phyloP scores from a whole-genome alignment of 2,329 filamentous ascomycete genomes.

The Arthrocladium fulminans region DNA sequence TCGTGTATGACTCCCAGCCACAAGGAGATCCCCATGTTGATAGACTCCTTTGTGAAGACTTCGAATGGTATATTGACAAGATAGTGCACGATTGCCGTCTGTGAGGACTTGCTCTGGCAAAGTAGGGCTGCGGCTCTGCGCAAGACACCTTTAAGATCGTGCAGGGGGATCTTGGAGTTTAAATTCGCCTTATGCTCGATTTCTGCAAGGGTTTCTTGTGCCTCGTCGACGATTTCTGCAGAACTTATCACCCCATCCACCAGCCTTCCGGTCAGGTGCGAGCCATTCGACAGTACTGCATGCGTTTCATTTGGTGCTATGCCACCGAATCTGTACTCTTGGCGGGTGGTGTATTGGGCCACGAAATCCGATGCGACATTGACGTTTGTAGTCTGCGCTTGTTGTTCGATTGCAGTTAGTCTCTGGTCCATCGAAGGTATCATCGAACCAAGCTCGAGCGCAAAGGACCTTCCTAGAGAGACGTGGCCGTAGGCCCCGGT shows the following conservation, averaged over 20 bases:
- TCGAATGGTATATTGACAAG: slow-evolving; percentile 88
- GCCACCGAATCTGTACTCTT: slow-evolving; percentile 88
- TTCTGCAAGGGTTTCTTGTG: slow-evolving; percentile 55
- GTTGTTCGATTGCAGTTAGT: slow-evolving; percentile 68
- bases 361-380: slow-evolving; percentile 95
- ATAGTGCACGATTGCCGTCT: slow-evolving; percentile 72
- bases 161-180: slow-evolving; percentile 60
- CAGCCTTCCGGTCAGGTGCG: slow-evolving; percentile 38
- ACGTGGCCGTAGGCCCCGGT: slow-evolving; percentile 86
- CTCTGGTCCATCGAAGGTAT: slow-evolving; percentile 82
- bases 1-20: slow-evolving; percentile 98
- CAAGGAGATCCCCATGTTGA: slow-evolving; percentile 87
- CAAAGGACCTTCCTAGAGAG: slow-evolving; percentile 86
- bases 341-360: slow-evolving; percentile 91
- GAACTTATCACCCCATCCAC: slow-evolving; percentile 2
- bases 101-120: slow-evolving; percentile 65
- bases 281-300: slow-evolving; percentile 37
- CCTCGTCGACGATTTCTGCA: slow-evolving; percentile 36
- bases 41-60: slow-evolving; percentile 87
- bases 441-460: slow-evolving; percentile 78
- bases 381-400: slow-evolving; percentile 59
- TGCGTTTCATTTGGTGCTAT: slow-evolving; percentile 35
- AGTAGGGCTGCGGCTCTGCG: slow-evolving; percentile 77
- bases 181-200: slow-evolving; percentile 63
- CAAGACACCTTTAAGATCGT: slow-evolving; percentile 70